Base-by-base conservation (phyloP, 2,329 filamentous ascomycete species). In the Beauveria pseudobassiana region DNA sequence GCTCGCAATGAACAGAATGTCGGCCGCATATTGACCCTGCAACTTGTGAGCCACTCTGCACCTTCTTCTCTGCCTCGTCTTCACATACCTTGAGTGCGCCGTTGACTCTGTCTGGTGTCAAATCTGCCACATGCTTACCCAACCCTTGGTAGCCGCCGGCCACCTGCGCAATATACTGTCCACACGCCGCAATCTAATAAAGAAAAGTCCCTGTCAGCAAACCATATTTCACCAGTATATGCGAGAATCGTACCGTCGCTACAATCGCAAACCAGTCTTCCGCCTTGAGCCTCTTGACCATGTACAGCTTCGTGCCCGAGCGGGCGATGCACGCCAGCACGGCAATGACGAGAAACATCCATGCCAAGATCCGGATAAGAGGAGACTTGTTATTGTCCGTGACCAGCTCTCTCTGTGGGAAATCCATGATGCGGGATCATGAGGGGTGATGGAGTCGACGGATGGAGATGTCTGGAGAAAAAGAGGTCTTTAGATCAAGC, bases 381-480 rank as follows among this genome's bases (percentile, higher is more conserved):
- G 70, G 70, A 16, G 69, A 67, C 64, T 71, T 72, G 68, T 72
- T 68, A 22, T 49, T 63, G 61, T 68, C 70, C 1, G 67, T 71
- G 30, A 72, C 56, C 50, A 61, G 52, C 52, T 61, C 59, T 55
- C 59, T 49, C 20, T 55, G 43, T 12, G 59, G 56, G 28, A 20
- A 30, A 22, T 18, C 30, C 59, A 61, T 61, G 9, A 22, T 42
- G 45, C 12, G 18, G 3, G 20, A 57, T 48, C 42, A n/a, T 40
- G 7, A 24, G 42, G 45, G 12, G 24, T 7, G 10, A 30, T n/a
- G 6, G 45, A 6, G 3, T 48, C 20, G 4, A 18, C 18, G 7
- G 20, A 43, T 22, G n/a, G 22, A n/a, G 14, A 28, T 30, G 1
- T 42, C 9, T 30, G 22, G 38, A 10, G 9, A 12, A 26, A 18